Evolutionary conservation across 1,284 basidiomycete genomes (phyloP).

Genomic region (Pseudozyma tsukubaensis): DNA sequence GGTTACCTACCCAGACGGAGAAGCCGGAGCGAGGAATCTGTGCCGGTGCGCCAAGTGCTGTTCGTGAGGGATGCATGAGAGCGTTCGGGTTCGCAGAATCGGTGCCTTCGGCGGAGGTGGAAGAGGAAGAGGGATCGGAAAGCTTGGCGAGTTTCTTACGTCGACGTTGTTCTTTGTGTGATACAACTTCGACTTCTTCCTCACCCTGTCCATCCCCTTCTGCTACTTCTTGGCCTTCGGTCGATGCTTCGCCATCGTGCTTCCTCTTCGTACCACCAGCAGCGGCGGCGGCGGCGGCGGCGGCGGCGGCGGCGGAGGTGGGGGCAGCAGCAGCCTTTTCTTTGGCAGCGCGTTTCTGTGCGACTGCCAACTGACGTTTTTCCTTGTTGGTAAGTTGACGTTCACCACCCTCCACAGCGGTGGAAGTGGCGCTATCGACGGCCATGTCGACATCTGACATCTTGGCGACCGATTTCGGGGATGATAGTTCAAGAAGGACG

Average conservation of each 20-base stretch:
- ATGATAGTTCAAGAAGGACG: background rate
- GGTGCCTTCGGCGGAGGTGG: slow-evolving; percentile 9
- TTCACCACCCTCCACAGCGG: background rate
- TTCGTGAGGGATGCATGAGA: slow-evolving; percentile 20
- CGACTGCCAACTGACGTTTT: slow-evolving; percentile 49
- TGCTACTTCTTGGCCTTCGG: slow-evolving; percentile 75
- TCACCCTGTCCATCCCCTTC: slow-evolving; percentile 23
- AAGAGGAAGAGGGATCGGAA: slow-evolving; percentile 1
- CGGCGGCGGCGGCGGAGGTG: background rate
- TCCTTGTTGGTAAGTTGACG: slow-evolving; percentile 60
- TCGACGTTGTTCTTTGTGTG: slow-evolving; percentile 64
- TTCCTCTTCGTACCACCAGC: slow-evolving; percentile 68
- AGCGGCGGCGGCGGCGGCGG: background rate
- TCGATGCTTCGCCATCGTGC: slow-evolving; percentile 75
- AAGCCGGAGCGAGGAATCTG: slow-evolving; percentile 72
- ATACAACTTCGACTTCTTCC: slow-evolving; percentile 54
- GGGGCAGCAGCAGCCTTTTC: slow-evolving; percentile 21
- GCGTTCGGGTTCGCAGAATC: slow-evolving; percentile 32
- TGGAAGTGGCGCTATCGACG: background rate
- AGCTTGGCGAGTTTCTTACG: slow-evolving; percentile 45
- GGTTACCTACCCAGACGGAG: slow-evolving; percentile 72
- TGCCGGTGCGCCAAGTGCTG: slow-evolving; percentile 8
- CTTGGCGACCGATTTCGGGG: background rate
- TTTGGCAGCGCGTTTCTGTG: slow-evolving; percentile 44
- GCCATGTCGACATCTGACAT: slow-evolving; percentile 16